Evolutionary conservation across 2,329 filamentous ascomycete species (phyloP), one percentile per base, ranked within the genome.

Genomic region (Raffaelea arxii): DNA sequence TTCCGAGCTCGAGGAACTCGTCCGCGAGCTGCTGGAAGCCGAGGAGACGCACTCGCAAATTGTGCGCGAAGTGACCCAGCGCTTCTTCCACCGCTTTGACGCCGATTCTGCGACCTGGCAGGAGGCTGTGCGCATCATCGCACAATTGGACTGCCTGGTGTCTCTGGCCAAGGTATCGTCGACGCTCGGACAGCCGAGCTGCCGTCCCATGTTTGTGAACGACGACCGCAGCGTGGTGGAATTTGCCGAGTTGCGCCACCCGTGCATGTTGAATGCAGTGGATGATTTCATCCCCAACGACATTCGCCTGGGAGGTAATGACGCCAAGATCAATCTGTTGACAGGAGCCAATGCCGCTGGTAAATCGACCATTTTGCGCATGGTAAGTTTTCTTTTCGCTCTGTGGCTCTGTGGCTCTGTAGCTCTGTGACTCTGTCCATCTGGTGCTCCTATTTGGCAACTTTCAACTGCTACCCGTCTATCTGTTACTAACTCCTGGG

Each of bases 241-340:
- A 49, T 95, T 98, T 57, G 76, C 85, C 46, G 91, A 96, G 58
- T 78, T 98, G 46, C 84, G 92, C 27, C 92, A 98, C 60, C 92
- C 92, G 3, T 98, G 92, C 67, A 94, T 98, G 77, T 73, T 90
- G 51, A 86, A 85, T 51, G 86, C 83, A 3, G 86, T 94, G 2
- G 82, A 84, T 45, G 90, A 96, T 63, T 98, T 98, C 58, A 98
- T 98, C 51, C 92, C 92, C 4, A 98, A 98, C 58, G 86, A 96
- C 59, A 80, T 98, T 53, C 79, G 80, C 49, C 79, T 98, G 3
- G 92, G 92, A 49, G 92, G 92, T 6, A 71, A 82, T 10, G 71
- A 75, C 7, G 73, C 88, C 45, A 96, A 91, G 57, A 91, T 98
- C 56, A 89, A 86, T 56, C 72, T 98, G 25, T 76, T 98, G 35